Conservation (phyloP, 768 basidiomycete species). For the Phaeotremella skinneri region DNA sequence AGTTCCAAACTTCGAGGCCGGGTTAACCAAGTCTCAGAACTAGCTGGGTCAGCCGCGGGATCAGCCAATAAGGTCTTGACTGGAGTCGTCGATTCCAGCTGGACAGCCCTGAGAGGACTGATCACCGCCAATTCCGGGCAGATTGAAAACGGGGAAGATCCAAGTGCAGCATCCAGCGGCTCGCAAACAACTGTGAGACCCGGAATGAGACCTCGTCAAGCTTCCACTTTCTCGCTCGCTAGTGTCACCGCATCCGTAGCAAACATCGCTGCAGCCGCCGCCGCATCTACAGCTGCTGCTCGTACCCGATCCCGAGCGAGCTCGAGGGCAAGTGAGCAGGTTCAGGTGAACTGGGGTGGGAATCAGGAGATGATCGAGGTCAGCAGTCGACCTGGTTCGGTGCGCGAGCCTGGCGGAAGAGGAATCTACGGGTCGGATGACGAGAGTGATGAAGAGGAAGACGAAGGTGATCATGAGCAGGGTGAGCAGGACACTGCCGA, state of each 20-base stretch:
- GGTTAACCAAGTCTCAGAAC: slow-evolving; percentile 69
- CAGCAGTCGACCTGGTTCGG: slow-evolving; percentile 58
- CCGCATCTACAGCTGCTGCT: slow-evolving; percentile 49
- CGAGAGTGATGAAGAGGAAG: slow-evolving; percentile 52
- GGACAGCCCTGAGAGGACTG: slow-evolving; percentile 77
- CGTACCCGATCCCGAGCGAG: slow-evolving; percentile 40
- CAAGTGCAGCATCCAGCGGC: background rate
- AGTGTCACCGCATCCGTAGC: slow-evolving; percentile 69
- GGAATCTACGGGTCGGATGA: slow-evolving; percentile 40
- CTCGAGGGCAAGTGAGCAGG: slow-evolving; percentile 32
- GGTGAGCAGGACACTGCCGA: slow-evolving; percentile 53
- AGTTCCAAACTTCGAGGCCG: slow-evolving; percentile 64
- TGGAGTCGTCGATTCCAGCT: slow-evolving; percentile 86
- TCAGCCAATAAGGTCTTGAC: slow-evolving; percentile 70
- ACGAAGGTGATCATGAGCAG: slow-evolving; percentile 51
- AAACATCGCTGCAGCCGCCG: slow-evolving; percentile 56
- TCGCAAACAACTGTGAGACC: slow-evolving; percentile 20
- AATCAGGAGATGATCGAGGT: slow-evolving; percentile 64
- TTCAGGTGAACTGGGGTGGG: slow-evolving; percentile 27
- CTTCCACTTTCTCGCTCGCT: slow-evolving; percentile 79
- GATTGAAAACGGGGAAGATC: slow-evolving; percentile 2
- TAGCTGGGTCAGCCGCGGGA: slow-evolving; percentile 69
- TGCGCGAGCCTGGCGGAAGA: slow-evolving; percentile 48
- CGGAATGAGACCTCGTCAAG: slow-evolving; percentile 69
- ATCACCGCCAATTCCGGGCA: slow-evolving; percentile 49